Evolutionary conservation across 192 early-diverging fungal species (phyloP).

Genomic region (Backusella luteola): DNA sequence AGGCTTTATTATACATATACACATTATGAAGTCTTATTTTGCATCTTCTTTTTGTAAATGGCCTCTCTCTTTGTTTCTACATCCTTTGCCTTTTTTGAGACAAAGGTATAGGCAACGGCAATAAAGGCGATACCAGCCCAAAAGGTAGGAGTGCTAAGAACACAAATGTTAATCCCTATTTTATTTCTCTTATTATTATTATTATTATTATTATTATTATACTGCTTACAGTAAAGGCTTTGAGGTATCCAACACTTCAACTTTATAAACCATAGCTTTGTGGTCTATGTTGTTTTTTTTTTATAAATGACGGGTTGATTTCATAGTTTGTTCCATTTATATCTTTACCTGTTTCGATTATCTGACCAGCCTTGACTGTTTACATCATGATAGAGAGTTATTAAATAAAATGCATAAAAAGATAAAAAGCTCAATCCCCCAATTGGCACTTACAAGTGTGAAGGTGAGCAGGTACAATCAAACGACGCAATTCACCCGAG

Average conservation of each 20-base stretch:
- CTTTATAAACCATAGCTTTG: constrained; percentile 17
- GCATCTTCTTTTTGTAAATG: neutral
- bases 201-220: too few species aligned
- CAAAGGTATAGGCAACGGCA: neutral
- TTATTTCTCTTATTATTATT: too few species aligned
- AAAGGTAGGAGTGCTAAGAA: neutral
- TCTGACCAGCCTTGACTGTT: neutral
- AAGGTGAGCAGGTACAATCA: constrained; percentile 17
- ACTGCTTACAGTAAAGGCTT: constrained; percentile 15
- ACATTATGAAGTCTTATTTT: neutral
- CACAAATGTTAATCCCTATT: neutral
- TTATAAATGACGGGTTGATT: neutral
- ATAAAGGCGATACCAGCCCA: neutral
- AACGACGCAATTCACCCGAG: constrained; percentile 21
- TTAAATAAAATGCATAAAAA: neutral
- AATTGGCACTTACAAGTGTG: neutral
- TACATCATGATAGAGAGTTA: neutral
- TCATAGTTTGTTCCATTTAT: neutral
- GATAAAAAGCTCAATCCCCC: neutral
- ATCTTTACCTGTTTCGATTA: constrained; percentile 5
- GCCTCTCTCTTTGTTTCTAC: neutral
- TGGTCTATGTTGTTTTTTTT: neutral
- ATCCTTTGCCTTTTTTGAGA: neutral
- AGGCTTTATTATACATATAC: neutral
- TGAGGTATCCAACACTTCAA: constrained; percentile 5